phyloP scores from a whole-genome alignment of 768 basidiomycete genomes.

The Collybia sordida region DNA sequence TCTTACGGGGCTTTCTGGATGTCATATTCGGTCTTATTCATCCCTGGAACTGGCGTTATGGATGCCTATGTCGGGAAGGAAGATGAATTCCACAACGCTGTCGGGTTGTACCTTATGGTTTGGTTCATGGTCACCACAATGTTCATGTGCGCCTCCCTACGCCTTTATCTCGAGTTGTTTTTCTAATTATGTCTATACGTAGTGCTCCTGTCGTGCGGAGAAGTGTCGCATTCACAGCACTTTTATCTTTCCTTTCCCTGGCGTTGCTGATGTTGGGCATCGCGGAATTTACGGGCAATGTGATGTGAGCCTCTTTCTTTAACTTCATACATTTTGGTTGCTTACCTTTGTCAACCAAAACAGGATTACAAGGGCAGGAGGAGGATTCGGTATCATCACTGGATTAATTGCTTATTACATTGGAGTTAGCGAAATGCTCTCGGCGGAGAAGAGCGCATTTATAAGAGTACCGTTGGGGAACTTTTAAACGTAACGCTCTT shows the following conservation, averaged over 20 bases:
- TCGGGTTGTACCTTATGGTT: constrained; percentile 72
- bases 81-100: constrained; percentile 45
- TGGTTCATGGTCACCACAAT: constrained; percentile 77
- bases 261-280: constrained; percentile 1
- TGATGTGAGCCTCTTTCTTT: too few relatives aligned
- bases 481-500: too few relatives aligned
- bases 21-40: constrained; percentile 72
- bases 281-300: not conserved
- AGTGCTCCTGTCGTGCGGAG: constrained; percentile 41
- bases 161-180: too few relatives aligned
- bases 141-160: constrained; percentile 44
- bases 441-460: constrained; percentile 36
- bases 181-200: not conserved
- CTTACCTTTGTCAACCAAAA: too few relatives aligned
- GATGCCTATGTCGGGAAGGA: constrained; percentile 42
- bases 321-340: too few relatives aligned
- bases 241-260: not conserved
- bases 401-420: constrained; percentile 49
- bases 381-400: constrained; percentile 42
- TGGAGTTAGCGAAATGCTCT: constrained; percentile 43
- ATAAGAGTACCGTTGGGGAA: constrained; percentile 29
- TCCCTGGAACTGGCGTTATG: constrained; percentile 65
- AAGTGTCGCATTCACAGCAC: constrained; percentile 34
- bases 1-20: constrained; percentile 87
- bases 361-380: constrained; percentile 34